These are phyloP conservation scores for Trypanosomatidae sp. DNA, from an alignment of 208 protist genomes.

Conservation along the genomic window DNA sequence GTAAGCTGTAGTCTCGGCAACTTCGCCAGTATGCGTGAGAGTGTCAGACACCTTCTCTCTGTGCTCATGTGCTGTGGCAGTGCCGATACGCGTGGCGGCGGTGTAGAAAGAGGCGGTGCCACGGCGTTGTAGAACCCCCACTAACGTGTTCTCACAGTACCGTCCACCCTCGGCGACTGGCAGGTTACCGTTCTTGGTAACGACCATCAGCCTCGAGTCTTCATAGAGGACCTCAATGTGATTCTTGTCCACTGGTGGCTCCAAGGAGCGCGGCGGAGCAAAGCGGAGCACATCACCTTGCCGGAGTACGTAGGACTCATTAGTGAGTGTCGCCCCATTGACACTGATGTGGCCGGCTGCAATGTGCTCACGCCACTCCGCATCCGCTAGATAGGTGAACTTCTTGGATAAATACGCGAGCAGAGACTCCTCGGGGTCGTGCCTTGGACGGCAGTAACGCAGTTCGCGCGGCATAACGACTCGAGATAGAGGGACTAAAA, in stretches of 20 bases:
- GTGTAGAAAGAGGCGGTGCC: conserved; percentile 9
- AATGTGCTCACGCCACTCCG: conserved; percentile 61
- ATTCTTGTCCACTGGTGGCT: conserved; percentile 68
- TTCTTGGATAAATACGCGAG: conserved; percentile 41
- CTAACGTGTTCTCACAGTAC: conserved; percentile 82
- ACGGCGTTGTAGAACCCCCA: conserved; percentile 41
- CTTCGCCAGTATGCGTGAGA: too few species aligned
- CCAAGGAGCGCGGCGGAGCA: conserved; percentile 62
- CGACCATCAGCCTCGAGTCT: conserved; percentile 55
- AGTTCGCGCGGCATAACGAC: conserved; percentile 47
- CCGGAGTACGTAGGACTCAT: conserved; percentile 30
- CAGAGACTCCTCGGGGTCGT: conserved; percentile 41
- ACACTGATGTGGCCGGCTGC: conserved; percentile 44
- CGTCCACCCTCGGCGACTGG: conserved; percentile 83
- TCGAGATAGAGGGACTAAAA: neutral
- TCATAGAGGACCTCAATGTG: conserved; percentile 56
- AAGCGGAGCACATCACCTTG: conserved; percentile 69
- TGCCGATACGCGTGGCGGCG: neutral
- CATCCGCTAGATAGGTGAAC: conserved; percentile 59
- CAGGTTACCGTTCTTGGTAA: conserved; percentile 78
- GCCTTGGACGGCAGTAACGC: conserved; percentile 65
- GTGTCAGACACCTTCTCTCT: neutral
- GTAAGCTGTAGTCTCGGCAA: neutral
- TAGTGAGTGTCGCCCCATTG: conserved; percentile 13
- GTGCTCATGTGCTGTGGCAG: neutral